Evolutionary conservation across 2,329 filamentous ascomycete genomes (phyloP).

Genomic region (Helotiales sp.): DNA sequence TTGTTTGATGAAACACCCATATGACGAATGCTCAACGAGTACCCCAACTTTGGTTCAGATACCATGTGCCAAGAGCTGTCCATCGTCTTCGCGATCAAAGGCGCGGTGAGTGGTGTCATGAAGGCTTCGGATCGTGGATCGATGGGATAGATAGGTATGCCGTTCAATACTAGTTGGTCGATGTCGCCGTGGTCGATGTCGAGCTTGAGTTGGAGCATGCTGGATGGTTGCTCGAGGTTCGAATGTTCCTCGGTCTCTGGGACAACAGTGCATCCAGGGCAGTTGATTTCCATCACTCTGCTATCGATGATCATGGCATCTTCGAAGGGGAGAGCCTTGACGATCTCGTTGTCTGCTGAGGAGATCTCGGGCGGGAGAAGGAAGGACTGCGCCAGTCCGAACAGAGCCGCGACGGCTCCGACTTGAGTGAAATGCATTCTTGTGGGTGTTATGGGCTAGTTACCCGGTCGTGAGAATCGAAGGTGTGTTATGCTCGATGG

Average conservation of each 20-base stretch:
- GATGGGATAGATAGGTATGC: conserved; percentile 58
- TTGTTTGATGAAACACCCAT: conserved; percentile 49
- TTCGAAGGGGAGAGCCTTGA: conserved; percentile 42
- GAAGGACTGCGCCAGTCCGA: conserved; percentile 43
- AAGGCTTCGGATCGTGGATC: conserved; percentile 33
- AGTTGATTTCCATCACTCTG: conserved; percentile 50
- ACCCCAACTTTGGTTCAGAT: conserved; percentile 28
- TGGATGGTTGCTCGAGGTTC: conserved; percentile 26
- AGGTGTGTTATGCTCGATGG: conserved; percentile 1
- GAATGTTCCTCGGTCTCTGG: conserved; percentile 33
- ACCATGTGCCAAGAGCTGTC: conserved; percentile 28
- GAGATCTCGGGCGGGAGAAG: conserved; percentile 53
- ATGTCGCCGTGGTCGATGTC: conserved; percentile 45
- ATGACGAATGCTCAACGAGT: conserved; percentile 33
- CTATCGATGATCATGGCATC: conserved; percentile 38
- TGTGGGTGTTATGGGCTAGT: not conserved
- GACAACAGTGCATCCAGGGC: conserved; percentile 52
- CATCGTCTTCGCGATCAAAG: conserved; percentile 42
- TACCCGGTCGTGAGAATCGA: not conserved
- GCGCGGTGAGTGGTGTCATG: conserved; percentile 46
- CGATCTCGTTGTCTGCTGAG: conserved; percentile 43
- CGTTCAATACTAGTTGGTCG: conserved; percentile 57
- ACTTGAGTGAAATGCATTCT: conserved; percentile 29
- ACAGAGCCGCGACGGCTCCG: conserved; percentile 21
- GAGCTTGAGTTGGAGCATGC: conserved; percentile 53